phyloP scores from a whole-genome alignment of 1,139 yeast species.

The Torulaspora pretoriensis region DNA sequence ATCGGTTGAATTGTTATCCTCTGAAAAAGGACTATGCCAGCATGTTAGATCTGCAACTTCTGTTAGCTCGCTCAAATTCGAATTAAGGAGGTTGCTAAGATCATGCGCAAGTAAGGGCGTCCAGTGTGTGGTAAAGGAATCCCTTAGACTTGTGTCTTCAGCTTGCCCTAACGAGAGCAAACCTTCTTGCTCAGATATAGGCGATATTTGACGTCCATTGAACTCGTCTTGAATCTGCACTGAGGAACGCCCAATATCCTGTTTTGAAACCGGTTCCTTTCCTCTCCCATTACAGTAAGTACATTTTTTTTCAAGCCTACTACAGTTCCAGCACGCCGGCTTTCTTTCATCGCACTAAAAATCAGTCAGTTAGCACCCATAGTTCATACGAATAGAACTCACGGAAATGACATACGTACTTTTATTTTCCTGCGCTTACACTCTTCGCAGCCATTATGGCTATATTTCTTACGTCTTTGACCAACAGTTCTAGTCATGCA shows the following conservation, averaged over 20 bases:
- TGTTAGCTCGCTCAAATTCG: conserved; percentile 35
- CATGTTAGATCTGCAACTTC: conserved; percentile 21
- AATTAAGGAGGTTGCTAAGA: conserved; percentile 38
- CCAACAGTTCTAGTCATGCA: conserved; percentile 15
- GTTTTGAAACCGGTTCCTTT: no score
- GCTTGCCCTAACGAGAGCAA: neutral
- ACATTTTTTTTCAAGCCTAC: conserved; percentile 48
- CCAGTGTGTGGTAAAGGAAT: conserved; percentile 18
- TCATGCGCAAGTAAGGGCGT: conserved; percentile 38
- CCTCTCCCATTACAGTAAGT: conserved; percentile 35
- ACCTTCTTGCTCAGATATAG: neutral
- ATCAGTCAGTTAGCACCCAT: conserved; percentile 29
- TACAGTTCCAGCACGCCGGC: conserved; percentile 57
- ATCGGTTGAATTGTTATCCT: conserved; percentile 38
- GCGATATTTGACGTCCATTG: neutral
- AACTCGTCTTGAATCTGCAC: no score
- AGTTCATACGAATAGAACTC: neutral
- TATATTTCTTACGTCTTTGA: conserved; percentile 23
- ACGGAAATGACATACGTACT: conserved; percentile 19
- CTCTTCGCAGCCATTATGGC: conserved; percentile 52
- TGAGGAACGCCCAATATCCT: no score
- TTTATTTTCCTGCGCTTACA: conserved; percentile 62
- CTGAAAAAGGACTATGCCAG: conserved; percentile 26
- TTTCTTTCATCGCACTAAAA: conserved; percentile 52
- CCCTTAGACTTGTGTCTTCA: neutral